These are phyloP conservation scores for Trypanosoma vivax DNA, from an alignment of 208 protist genomes.

Conservation along the genomic window DNA sequence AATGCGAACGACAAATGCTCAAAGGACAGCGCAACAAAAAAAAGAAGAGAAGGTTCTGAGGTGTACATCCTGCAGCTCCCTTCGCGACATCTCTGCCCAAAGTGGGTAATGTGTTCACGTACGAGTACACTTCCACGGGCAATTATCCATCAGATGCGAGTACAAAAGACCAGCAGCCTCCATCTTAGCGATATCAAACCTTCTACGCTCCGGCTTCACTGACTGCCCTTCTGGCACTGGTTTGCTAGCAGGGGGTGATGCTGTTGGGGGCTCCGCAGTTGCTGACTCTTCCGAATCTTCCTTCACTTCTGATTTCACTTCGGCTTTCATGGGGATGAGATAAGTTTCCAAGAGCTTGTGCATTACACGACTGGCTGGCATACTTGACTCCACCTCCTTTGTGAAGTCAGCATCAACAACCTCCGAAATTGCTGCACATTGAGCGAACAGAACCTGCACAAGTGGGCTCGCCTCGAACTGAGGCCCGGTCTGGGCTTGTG, in stretches of 20 bases:
- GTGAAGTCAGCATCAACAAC: constrained; percentile 38
- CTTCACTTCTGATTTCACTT: not conserved
- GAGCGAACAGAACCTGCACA: constrained; percentile 57
- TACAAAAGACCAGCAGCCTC: constrained; percentile 49
- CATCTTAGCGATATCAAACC: constrained; percentile 55
- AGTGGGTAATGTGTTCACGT: too few relatives aligned
- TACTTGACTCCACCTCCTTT: constrained; percentile 9
- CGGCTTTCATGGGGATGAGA: constrained; percentile 6
- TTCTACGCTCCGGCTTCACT: not conserved
- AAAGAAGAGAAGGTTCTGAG: too few relatives aligned
- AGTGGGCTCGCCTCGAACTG: constrained; percentile 16
- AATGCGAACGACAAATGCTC: too few relatives aligned
- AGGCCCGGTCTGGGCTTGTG: too few relatives aligned
- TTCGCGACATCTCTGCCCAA: too few relatives aligned
- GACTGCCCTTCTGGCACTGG: not conserved
- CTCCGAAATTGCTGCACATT: constrained; percentile 66
- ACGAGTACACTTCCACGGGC: constrained; percentile 60
- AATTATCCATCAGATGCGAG: constrained; percentile 47
- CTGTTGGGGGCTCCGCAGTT: too few relatives aligned
- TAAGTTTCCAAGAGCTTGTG: constrained; percentile 38
- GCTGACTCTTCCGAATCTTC: too few relatives aligned
- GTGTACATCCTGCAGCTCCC: too few relatives aligned
- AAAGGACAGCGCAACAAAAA: too few relatives aligned
- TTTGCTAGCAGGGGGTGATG: not conserved
- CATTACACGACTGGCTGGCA: constrained; percentile 17